These are phyloP conservation scores for Prosopis cineraria DNA, from an alignment of 306 rosid genomes.

Conservation along the genomic window DNA sequence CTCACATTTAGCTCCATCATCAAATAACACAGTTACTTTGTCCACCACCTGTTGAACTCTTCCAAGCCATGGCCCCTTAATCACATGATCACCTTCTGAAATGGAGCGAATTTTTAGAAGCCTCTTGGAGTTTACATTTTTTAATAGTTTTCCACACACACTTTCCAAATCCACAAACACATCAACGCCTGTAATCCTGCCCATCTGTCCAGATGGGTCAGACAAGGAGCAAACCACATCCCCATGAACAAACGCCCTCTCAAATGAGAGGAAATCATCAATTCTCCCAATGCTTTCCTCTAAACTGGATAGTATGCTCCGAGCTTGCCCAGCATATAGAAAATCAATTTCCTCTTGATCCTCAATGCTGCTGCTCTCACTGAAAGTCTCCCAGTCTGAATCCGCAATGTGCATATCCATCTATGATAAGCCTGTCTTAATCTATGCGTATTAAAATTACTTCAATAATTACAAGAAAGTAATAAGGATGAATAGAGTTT, in stretches of 20 bases:
- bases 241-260: slow-evolving; percentile 76
- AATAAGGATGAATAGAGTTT: slow-evolving; percentile 26
- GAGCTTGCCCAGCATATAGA: slow-evolving; percentile 76
- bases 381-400: slow-evolving; percentile 82
- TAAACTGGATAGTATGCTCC: slow-evolving; percentile 81
- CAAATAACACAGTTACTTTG: slow-evolving; percentile 65
- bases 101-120: slow-evolving; percentile 76
- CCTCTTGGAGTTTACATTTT: slow-evolving; percentile 65
- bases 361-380: slow-evolving; percentile 76
- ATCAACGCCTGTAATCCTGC: slow-evolving; percentile 70
- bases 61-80: slow-evolving; percentile 90
- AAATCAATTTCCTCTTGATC: slow-evolving; percentile 78
- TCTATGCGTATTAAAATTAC: slow-evolving; percentile 18
- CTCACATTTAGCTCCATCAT: slow-evolving; percentile 73
- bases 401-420: slow-evolving; percentile 69
- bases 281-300: slow-evolving; percentile 90
- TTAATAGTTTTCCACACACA: slow-evolving; percentile 58
- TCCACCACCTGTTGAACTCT: slow-evolving; percentile 76
- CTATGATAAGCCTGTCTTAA: slow-evolving; percentile 52
- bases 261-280: slow-evolving; percentile 89
- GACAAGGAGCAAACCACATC: slow-evolving; percentile 69
- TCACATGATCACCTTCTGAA: slow-evolving; percentile 77
- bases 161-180: slow-evolving; percentile 79
- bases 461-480: slow-evolving; percentile 24
- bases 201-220: slow-evolving; percentile 89